Evolutionary conservation across 2,329 filamentous ascomycete species (phyloP), one percentile per base, ranked within the genome.

Genomic region (Talaromyces funiculosus): DNA sequence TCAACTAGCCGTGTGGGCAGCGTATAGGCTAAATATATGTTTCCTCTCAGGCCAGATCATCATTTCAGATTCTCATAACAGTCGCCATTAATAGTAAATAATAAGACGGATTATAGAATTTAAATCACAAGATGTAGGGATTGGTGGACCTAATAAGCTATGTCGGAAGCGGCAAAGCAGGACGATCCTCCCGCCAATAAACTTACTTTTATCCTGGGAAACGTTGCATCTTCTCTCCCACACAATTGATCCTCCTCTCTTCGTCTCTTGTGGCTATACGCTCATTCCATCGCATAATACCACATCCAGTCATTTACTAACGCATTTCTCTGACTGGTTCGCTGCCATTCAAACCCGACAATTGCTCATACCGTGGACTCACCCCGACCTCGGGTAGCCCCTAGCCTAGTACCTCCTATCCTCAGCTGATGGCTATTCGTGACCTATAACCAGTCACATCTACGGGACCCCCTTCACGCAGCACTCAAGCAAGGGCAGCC

Each of bases 371-470:
- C 33, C 33, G 49, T 45, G 42, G 18, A 37, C 31, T 47, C 59
- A 43, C 40, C 24, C 35, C 53, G 35, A 47, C 40, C 37, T 53
- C 60, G 54, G 45, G 20, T 53, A 54, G 55, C 47, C 53, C 59
- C 59, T 54, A 29, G 59, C 58, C 37, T 53, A 43, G 29, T 29
- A 51, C 56, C 56, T 55, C 38, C 61, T 40, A 37, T 51, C 40
- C 56, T 56, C 33, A 42, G 45, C 55, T 33, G 43, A 63, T 63
- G 62, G 62, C 62, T 59, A 37, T 40, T 47, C 38, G 57, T 59
- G 51, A 43, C 43, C 22, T 42, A 31, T 45, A 59, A 29, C 49
- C 59, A 55, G 53, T 59, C 56, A 57, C 45, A 42, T 49, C 29
- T 29, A 33, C 45, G 60, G 60, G 45, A 38, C 49, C 55, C 51